Conservation (phyloP, 768 basidiomycete genomes). For the Boletus tomentosulus region DNA sequence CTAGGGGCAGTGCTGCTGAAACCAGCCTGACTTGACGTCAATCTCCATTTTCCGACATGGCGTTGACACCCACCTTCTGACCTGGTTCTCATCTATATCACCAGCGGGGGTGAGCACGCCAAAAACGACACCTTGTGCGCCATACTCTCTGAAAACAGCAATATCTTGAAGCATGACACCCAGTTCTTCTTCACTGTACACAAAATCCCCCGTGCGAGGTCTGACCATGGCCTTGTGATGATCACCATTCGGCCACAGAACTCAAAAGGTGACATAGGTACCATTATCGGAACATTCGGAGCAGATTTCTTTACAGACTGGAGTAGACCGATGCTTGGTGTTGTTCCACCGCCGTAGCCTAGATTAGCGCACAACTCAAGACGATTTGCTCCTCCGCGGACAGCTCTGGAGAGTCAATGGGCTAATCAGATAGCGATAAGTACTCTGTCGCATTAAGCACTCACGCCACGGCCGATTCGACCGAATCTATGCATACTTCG, state of each 20-base stretch:
- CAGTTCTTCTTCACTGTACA: slow-evolving; percentile 64
- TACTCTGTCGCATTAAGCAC: slow-evolving; percentile 19
- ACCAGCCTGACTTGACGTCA: slow-evolving; percentile 41
- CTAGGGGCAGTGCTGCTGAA: slow-evolving; percentile 52
- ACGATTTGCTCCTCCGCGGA: slow-evolving; percentile 66
- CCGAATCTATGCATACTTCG: slow-evolving; percentile 76
- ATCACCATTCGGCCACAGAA: background rate
- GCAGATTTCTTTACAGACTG: slow-evolving; percentile 48
- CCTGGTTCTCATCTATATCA: slow-evolving; percentile 52
- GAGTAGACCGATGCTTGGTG: slow-evolving; percentile 74
- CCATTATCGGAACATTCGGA: slow-evolving; percentile 64
- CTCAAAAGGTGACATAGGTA: slow-evolving; percentile 35
- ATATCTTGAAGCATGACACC: slow-evolving; percentile 76
- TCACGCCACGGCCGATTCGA: slow-evolving; percentile 65
- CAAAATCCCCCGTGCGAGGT: slow-evolving; percentile 75
- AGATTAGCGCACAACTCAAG: slow-evolving; percentile 69
- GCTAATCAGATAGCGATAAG: background rate
- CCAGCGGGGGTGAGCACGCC: slow-evolving; percentile 57
- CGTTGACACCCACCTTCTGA: slow-evolving; percentile 39
- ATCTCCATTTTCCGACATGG: background rate
- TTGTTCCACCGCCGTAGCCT: slow-evolving; percentile 71
- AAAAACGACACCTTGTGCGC: slow-evolving; percentile 64
- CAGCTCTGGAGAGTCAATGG: slow-evolving; percentile 45
- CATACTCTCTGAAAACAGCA: slow-evolving; percentile 49
- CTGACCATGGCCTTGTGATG: slow-evolving; percentile 67